Base-by-base conservation (phyloP, 208 protist species). In the Spironucleus salmonicida region DNA sequence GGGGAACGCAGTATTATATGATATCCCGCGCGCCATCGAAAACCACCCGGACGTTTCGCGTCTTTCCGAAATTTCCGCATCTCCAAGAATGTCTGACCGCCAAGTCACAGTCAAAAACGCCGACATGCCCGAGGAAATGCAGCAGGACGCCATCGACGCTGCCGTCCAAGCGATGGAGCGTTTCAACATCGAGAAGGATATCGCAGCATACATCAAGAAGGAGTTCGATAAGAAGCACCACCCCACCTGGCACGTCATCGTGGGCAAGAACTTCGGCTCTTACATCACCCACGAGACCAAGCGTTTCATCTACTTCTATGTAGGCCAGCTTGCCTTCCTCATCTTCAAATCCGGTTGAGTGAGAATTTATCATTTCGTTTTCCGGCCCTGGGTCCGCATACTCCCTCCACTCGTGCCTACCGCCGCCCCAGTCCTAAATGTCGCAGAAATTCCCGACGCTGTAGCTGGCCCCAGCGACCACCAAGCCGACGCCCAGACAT, bases 191-290 rank as follows among this genome's bases (percentile, higher is more conserved):
- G 95, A 99, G 85, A 98, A 98, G 85, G 96, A 99, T 83, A 96
- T 99, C 78, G 95, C 96, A 4, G 93, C 92, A 9, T 96, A 95
- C 86, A 98, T 99, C 79, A 99, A 99, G 88, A 98, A 98, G 89
- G 93, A 95, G 78, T 89, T 88, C 76, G 68, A 98, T 82, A 96
- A 96, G 83, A 97, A 96, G 83, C 96, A 98, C 87, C 89, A 94
- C 85, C 93, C 94, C n/a, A 97, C 93, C n/a, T 98, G 94, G 94
- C 96, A 99, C 86, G 97, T 93, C 88, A 95, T 99, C 81, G 95
- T 99, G 30, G 96, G 96, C 74, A 90, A 94, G 77, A 98, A 96
- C 88, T 99, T 99, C 85, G 96, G 96, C 78, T 98, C 95, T 76
- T 99, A 96, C 85, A 93, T 99, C 45, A 99, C 95, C 11, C 95